A percentile compares a stretch with the other conserved stretches of the same genome.
Evolutionary conservation across 495 filamentous ascomycete genomes (phyloP).

Genomic region (Neurospora sp.): DNA sequence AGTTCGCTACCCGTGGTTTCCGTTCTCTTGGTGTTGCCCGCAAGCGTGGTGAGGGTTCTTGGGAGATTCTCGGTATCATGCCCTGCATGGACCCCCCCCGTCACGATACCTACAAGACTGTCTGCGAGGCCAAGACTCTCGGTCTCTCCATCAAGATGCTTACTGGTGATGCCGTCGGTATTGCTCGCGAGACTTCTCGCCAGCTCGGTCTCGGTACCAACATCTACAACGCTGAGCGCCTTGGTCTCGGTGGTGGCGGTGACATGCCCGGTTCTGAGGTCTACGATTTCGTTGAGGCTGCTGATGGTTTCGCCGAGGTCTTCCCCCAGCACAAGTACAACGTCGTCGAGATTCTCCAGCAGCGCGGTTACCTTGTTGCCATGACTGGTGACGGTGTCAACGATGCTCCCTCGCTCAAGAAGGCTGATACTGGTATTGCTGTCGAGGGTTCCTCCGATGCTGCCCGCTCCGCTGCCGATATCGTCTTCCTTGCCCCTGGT

Average conservation of each 20-base stretch:
- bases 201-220: constrained; percentile 88
- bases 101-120: constrained; percentile 81
- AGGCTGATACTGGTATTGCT: constrained; percentile 89
- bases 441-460: constrained; percentile 91
- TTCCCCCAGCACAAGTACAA: constrained; percentile 98
- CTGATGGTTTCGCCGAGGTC: constrained; percentile 91
- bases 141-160: constrained; percentile 94
- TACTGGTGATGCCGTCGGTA: constrained; percentile 90
- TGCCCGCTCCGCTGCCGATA: constrained; percentile 85
- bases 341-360: constrained; percentile 92
- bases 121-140: constrained; percentile 78
- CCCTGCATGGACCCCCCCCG: constrained; percentile 87
- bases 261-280: constrained; percentile 87
- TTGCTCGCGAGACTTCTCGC: constrained; percentile 82
- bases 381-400: constrained; percentile 99
- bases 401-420: constrained; percentile 92
- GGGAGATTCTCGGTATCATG: constrained; percentile 92
- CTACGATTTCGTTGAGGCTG: constrained; percentile 89
- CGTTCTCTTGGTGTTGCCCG: constrained; percentile 86
- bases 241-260: constrained; percentile 73
- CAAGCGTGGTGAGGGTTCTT: constrained; percentile 62
- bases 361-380: constrained; percentile 90
- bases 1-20: constrained; percentile 87
- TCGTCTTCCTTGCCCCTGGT: constrained; percentile 85
- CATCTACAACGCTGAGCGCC: constrained; percentile 84